Percentiles rank a stretch among this genome's conserved stretches.
These are phyloP conservation scores for Hordeum pubiflorum DNA, from an alignment of 202 grass and related monocot species.

Conservation along the genomic window DNA sequence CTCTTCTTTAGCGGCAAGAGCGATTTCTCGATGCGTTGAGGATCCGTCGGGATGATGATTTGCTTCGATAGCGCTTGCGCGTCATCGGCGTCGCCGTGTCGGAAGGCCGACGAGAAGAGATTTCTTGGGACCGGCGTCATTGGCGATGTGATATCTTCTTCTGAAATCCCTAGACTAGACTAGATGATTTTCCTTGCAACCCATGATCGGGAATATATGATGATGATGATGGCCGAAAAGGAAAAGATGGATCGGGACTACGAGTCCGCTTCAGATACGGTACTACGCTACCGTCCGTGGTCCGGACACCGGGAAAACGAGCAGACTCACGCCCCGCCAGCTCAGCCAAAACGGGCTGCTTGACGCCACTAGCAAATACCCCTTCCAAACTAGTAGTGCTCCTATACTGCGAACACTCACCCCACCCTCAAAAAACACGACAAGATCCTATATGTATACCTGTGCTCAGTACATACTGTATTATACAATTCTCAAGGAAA, in stretches of 20 bases:
- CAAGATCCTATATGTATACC: too few relatives aligned
- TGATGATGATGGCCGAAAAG: too few relatives aligned
- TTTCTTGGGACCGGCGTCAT: neutral
- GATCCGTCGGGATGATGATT: neutral
- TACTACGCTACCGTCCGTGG: neutral
- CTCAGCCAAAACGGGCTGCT: too few relatives aligned
- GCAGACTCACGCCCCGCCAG: too few relatives aligned
- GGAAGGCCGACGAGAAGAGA: neutral
- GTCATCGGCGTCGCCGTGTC: neutral
- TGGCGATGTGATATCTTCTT: neutral
- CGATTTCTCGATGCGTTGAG: neutral
- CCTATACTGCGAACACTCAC: too few relatives aligned
- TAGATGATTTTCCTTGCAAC: neutral
- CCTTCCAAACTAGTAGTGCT: too few relatives aligned
- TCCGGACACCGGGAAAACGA: neutral
- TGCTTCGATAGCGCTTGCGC: neutral
- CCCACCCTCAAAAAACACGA: too few relatives aligned
- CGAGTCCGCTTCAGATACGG: neutral
- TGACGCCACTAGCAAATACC: too few relatives aligned
- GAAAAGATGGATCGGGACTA: neutral
- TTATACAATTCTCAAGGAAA: too few relatives aligned
- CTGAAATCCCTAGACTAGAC: neutral
- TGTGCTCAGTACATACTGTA: too few relatives aligned
- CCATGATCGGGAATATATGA: too few relatives aligned
- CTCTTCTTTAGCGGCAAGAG: slow-evolving; percentile 2